Percentiles rank a stretch among this genome's conserved stretches.
Evolutionary conservation across 176 grass and related monocot species (phyloP).

Genomic region (Rhynchospora breviuscula): DNA sequence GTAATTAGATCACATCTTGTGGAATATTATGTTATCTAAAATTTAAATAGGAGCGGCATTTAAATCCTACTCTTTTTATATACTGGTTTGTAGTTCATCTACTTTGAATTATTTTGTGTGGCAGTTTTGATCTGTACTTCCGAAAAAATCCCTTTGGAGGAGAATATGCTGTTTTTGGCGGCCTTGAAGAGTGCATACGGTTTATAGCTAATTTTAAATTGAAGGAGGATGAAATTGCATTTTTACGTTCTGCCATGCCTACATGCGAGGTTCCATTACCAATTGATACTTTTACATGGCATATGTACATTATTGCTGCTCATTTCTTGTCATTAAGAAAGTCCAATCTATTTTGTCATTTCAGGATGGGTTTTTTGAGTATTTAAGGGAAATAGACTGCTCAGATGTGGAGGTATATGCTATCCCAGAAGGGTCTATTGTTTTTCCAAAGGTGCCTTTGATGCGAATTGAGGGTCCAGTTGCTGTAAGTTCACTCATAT

Average conservation of each 20-base stretch:
- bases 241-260: conserved; percentile 40
- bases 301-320: not conserved
- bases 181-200: conserved; percentile 48
- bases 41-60: no score
- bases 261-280: conserved; percentile 36
- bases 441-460: conserved; percentile 46
- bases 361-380: conserved; percentile 52
- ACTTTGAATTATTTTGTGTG: not conserved
- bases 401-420: conserved; percentile 41
- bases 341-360: not conserved
- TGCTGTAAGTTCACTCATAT: conserved; percentile 11
- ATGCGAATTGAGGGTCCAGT: conserved; percentile 53
- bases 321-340: not conserved
- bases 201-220: conserved; percentile 49
- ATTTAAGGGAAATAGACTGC: conserved; percentile 42
- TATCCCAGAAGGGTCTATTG: conserved; percentile 46
- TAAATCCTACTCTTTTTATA: no score
- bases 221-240: conserved; percentile 32
- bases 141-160: conserved; percentile 45
- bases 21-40: no score
- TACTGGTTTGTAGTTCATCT: no score
- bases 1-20: no score
- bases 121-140: conserved; percentile 48
- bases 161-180: conserved; percentile 46
- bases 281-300: not conserved